Evolutionary conservation across 2,329 filamentous ascomycete genomes (phyloP), one percentile per base, ranked within the genome.

Genomic region (Phialophora verrucosa): DNA sequence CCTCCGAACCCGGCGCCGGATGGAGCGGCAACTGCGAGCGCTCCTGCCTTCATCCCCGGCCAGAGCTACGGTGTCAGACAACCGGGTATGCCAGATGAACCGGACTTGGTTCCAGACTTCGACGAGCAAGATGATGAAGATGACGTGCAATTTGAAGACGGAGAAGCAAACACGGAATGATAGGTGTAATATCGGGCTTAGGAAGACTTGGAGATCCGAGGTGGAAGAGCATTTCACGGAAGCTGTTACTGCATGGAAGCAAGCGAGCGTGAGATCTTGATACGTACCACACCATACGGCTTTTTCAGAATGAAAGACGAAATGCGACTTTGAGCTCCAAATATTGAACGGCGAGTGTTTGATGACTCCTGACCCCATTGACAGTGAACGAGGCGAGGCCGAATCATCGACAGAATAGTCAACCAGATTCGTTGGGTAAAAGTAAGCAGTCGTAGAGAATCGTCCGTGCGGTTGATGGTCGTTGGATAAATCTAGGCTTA

Each of bases 151-250:
- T 31, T 65, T 14, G 63, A 65, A 31, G 63, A 51, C 7, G n/a
- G 59, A 53, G 63, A 56, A 38, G 56, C 59, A 32, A 65, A 53
- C 35, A 65, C 63, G 49, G 63, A 65, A 31, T 65, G 54, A 65
- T n/a, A 5, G 17, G 14, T 5, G 12, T 23, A 17, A 27, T 50
- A 50, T 11, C 25, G 47, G 17, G n/a, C 47, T 27, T 23, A 50
- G 49, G 23, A 25, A 25, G 20, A 14, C 20, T 8, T 7, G 20
- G 20, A 3, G 49, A 29, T 51, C 20, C 14, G 49, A 5, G 49
- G 23, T 27, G 23, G 49, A 29, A 51, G 27, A 29, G 49, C 17
- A 27, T 51, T 29, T 51, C 14, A 25, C 20, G 20, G 14, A 27
- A 51, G 49, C 49, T 14, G 38, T 44, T n/a, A 17, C 38, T n/a